Base-by-base conservation (phyloP, 495 filamentous ascomycete species). In the Penicillium paxilli region DNA sequence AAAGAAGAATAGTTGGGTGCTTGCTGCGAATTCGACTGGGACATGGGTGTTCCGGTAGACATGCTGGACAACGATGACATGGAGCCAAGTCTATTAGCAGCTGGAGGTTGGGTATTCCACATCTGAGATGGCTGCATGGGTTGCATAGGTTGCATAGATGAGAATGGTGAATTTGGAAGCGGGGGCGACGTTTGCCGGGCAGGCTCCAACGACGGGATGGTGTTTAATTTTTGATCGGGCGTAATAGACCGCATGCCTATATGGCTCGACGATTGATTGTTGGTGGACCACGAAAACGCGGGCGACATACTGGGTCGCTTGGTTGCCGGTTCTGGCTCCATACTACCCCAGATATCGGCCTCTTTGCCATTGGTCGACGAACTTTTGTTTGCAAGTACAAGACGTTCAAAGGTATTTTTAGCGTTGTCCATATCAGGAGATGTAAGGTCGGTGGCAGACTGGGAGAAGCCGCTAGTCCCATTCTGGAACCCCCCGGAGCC, bases 351-450 rank as follows among this genome's bases (percentile, higher is more conserved):
- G 21, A 64, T 49, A 51, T 69, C 67, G 20, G 71, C 64, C 40
- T 77, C 69, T 26, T 74, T 65, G 16, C 55, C 62, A 44, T 59
- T 64, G 7, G 58, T 57, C 5, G 62, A 54, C 2, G 61, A 54
- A 0, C 55, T 20, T 14, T 57, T 68, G 49, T 74, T 75, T 12
- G 93, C 93, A 62, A 91, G 87, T 12, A 98, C 92, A 17, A 98
- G 81, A 1, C 81, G 79, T 65, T 96, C 92, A 61, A 97, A 98
- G 62, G 90, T 90, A 47, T 83, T 79, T 55, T 87, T 82, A 3
- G 81, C 75, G 16, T 63, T 64, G 20, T 79, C 72, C 5, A 47
- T 60, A 38, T 70, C 67, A 5, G 63, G 60, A 20, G 66, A 61
- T n/a, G 45, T 56, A 14, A 67, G 51, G 19, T 47, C 55, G 17